Percentiles rank a stretch among this genome's conserved stretches.
phyloP scores from a whole-genome alignment of 2,329 filamentous ascomycete genomes.

The Alternaria conjuncta region DNA sequence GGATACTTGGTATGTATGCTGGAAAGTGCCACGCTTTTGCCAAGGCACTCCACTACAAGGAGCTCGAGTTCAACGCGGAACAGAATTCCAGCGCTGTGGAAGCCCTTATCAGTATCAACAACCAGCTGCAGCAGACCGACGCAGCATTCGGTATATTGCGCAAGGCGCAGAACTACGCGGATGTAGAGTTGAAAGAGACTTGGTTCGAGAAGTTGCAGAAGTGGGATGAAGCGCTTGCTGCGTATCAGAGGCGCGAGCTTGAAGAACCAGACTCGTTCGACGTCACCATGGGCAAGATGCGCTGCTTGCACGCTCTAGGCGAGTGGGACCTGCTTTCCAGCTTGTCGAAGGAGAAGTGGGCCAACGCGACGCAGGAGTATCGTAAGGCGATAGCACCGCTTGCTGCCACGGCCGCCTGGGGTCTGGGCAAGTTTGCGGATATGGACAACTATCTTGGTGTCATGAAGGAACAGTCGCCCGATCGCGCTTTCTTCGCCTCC shows the following conservation, averaged over 20 bases:
- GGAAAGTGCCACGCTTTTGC: conserved; percentile 97
- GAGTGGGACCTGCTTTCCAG: conserved; percentile 95
- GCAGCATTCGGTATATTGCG: conserved; percentile 97
- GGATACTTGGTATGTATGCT: conserved; percentile 91
- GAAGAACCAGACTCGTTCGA: conserved; percentile 78
- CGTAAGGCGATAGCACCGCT: conserved; percentile 90
- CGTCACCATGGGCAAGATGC: conserved; percentile 99
- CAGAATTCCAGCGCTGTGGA: conserved; percentile 96
- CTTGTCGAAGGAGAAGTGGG: conserved; percentile 91
- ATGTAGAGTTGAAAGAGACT: conserved; percentile 94
- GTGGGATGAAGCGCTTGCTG: conserved; percentile 95
- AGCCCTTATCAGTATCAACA: conserved; percentile 98
- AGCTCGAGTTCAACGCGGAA: conserved; percentile 96
- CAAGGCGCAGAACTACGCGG: conserved; percentile 93
- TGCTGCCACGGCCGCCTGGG: conserved; percentile 95
- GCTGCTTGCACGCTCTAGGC: conserved; percentile 92
- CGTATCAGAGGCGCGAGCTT: conserved; percentile 87
- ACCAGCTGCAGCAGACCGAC: conserved; percentile 97
- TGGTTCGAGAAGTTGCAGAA: conserved; percentile 99
- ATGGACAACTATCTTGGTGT: conserved; percentile 98
- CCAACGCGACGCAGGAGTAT: conserved; percentile 84
- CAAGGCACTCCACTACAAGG: conserved; percentile 98
- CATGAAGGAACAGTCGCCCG: conserved; percentile 92
- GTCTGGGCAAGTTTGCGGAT: conserved; percentile 92
- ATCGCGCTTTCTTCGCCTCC: conserved; percentile 96